Evolutionary conservation across 495 filamentous ascomycete species (phyloP).

Genomic region (Thozetella sp.): DNA sequence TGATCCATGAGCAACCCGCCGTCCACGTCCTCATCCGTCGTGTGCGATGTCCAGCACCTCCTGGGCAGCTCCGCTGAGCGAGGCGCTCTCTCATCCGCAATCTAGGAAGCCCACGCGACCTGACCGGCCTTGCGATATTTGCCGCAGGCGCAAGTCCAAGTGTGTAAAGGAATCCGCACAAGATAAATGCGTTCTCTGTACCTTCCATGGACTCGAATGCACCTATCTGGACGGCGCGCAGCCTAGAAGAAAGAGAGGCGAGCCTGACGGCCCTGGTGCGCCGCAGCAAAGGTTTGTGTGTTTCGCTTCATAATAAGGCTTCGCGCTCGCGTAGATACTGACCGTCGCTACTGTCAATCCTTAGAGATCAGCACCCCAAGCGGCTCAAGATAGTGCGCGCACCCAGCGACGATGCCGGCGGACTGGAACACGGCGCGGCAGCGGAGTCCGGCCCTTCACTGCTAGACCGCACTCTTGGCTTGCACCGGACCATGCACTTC

Average conservation of each 20-base stretch:
- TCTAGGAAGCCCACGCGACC: slow-evolving; percentile 12
- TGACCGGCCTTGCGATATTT: slow-evolving; percentile 61
- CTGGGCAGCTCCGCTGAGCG: slow-evolving; percentile 17
- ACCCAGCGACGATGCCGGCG: slow-evolving; percentile 1
- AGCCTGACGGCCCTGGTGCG: slow-evolving; percentile 8
- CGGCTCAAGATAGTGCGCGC: slow-evolving; percentile 16
- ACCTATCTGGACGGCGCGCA: slow-evolving; percentile 54
- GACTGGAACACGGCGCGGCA: background rate
- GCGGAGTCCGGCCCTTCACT: slow-evolving; percentile 27
- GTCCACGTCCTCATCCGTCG: too few species aligned
- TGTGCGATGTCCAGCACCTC: slow-evolving; percentile 23
- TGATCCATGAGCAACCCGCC: too few species aligned
- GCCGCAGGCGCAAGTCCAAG: slow-evolving; percentile 74
- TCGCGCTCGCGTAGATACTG: background rate
- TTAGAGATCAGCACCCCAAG: slow-evolving; percentile 14
- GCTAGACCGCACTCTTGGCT: slow-evolving; percentile 41
- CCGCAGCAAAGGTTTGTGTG: background rate
- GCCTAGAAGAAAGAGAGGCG: slow-evolving; percentile 47
- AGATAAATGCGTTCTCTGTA: slow-evolving; percentile 47
- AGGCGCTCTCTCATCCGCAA: slow-evolving; percentile 9
- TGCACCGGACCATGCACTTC: slow-evolving; percentile 41
- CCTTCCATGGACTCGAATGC: slow-evolving; percentile 48
- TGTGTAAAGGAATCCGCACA: slow-evolving; percentile 69
- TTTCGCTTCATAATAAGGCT: background rate
- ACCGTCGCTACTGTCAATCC: background rate